Evolutionary conservation across 169 alveolate genomes (phyloP), one percentile per base, ranked within the genome.

Genomic region (Plasmodium yoelii): DNA sequence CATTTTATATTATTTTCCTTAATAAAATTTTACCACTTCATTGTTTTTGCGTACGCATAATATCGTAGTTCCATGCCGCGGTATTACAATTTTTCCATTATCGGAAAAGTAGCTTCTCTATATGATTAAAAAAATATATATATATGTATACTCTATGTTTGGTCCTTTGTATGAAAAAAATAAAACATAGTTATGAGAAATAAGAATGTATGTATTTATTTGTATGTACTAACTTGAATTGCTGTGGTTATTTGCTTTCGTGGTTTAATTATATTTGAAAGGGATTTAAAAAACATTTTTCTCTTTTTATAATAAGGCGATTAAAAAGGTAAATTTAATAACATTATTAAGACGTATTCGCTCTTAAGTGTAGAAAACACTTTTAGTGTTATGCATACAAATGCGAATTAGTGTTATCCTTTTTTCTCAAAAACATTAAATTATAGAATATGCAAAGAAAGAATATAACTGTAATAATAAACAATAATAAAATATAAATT

Each of bases 1-100:
- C 61, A 47, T 13, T 70, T 12, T n/a, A 15, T 44, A 47, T 65
- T 55, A 1, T 65, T 75, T 75, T 68, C 18, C 44, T 57, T 26
- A 18, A 44, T 22, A 34, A 26, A 34, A 34, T 34, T 34, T 19
- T 68, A 92, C 95, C 90, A 92, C 95, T 89, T 88, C 88, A 64
- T 89, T 84, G 39, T 86, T 88, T 73, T 92, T 92, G 22, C 94
- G 87, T 10, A 92, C 95, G 59, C 95, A 92, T 26, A 92, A 72
- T 74, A 92, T 92, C 47, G 95, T 92, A 24, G 95, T 92, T 44
- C 93, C 95, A 44, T 92, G 94, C n/a, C 93, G 93, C 12, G 95
- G 95, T 8, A 73, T 70, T 42, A 86, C 67, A 22, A 86, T 26
- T 68, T 73, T 86, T 44, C 65, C 74, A 44, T 15, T 69, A 51